phyloP scores from a whole-genome alignment of 2,329 filamentous ascomycete species.

The Colletotrichum agaves region DNA sequence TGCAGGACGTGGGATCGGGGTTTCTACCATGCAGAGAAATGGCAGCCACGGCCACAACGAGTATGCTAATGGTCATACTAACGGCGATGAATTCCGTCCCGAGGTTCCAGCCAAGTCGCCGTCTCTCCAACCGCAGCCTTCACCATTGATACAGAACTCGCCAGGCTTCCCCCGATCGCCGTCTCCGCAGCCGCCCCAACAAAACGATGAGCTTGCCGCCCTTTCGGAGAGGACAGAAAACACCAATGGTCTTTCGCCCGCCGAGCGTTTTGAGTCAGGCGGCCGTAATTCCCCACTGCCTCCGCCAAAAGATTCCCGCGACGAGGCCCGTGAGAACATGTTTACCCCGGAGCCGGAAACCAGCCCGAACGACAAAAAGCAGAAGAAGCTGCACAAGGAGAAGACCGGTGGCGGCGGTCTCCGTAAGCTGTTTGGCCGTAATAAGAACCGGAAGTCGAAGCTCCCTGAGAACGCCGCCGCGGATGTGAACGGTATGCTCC shows the following conservation, averaged over 20 bases:
- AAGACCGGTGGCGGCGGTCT: conserved; percentile 60
- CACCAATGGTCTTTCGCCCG: conserved; percentile 49
- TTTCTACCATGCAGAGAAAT: conserved; percentile 57
- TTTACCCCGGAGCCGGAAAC: conserved; percentile 51
- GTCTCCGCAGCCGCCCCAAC: conserved; percentile 19
- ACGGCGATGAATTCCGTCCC: conserved; percentile 48
- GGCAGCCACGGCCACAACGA: conserved; percentile 44
- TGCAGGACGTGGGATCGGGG: conserved; percentile 73
- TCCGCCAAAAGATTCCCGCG: conserved; percentile 49
- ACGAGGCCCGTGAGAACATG: conserved; percentile 51
- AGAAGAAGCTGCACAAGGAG: conserved; percentile 67
- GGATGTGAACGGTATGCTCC: conserved; percentile 64
- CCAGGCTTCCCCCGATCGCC: conserved; percentile 25
- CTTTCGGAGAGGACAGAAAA: conserved; percentile 52
- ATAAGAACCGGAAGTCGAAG: conserved; percentile 70
- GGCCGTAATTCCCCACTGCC: conserved; percentile 53
- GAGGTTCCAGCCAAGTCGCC: conserved; percentile 56
- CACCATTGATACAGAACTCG: conserved; percentile 41
- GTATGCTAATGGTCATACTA: conserved; percentile 47
- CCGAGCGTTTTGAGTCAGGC: conserved; percentile 45
- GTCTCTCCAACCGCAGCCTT: conserved; percentile 42
- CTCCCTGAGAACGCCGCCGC: conserved; percentile 63
- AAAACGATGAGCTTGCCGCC: conserved; percentile 39
- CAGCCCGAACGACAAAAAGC: conserved; percentile 59
- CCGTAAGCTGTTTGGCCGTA: conserved; percentile 73